A percentile compares a stretch with the other conserved stretches of the same genome.
Evolutionary conservation across 352 stramenopile species (phyloP).

Genomic region (Salisapilia sapeloensis): DNA sequence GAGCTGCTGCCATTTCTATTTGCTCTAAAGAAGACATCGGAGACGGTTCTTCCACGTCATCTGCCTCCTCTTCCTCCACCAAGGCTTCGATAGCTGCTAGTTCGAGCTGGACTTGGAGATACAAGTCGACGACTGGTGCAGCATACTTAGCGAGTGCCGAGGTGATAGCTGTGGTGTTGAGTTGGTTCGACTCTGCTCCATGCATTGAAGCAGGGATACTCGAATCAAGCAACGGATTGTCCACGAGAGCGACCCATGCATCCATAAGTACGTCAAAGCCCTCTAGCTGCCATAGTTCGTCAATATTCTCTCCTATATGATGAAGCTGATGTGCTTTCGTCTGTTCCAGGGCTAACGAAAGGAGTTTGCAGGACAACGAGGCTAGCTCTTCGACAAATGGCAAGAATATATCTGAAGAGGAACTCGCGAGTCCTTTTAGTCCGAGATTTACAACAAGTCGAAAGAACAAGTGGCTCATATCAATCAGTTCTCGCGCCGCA

Average conservation of each 20-base stretch:
- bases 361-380: conserved; percentile 44
- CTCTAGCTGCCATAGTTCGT: conserved; percentile 75
- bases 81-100: conserved; percentile 44
- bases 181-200: too few relatives aligned
- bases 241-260: conserved; percentile 58
- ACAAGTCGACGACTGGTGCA: conserved; percentile 47
- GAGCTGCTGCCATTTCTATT: conserved; percentile 44
- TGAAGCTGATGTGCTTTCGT: conserved; percentile 34
- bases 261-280: conserved; percentile 65
- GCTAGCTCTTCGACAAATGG: conserved; percentile 52
- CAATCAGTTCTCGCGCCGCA: conserved; percentile 64
- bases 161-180: conserved; percentile 16
- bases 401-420: conserved; percentile 22
- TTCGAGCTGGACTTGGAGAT: conserved; percentile 58
- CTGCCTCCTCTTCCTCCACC: conserved; percentile 57
- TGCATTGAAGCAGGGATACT: conserved; percentile 7
- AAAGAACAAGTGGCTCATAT: conserved; percentile 68
- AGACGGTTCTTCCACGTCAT: conserved; percentile 73
- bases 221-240: conserved; percentile 29
- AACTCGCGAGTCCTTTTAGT: conserved; percentile 23
- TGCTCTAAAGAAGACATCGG: conserved; percentile 41
- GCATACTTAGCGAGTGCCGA: conserved; percentile 33
- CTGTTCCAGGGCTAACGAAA: conserved; percentile 43
- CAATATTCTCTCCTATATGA: conserved; percentile 21
- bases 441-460: conserved; percentile 65